Conservation (phyloP, 306 rosid species). For the Quercus rubra region DNA sequence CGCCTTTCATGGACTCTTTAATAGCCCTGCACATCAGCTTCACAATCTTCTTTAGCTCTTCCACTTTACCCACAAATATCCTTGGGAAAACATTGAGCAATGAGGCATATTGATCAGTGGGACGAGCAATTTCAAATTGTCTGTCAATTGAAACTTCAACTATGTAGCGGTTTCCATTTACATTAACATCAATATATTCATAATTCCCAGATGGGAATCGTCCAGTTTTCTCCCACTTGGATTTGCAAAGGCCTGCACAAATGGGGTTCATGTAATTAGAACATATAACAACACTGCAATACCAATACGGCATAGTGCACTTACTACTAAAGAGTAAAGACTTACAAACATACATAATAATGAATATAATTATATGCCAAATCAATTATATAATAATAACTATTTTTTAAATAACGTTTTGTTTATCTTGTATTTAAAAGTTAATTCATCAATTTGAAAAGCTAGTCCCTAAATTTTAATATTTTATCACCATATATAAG, state of each 20-base stretch:
- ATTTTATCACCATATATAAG: too few species aligned
- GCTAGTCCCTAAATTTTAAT: too few species aligned
- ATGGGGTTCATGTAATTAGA: not conserved
- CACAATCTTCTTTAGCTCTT: slow-evolving; percentile 51
- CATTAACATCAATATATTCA: slow-evolving; percentile 63
- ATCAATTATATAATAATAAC: too few species aligned
- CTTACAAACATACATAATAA: too few species aligned
- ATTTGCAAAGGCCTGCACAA: slow-evolving; percentile 78
- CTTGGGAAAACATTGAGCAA: slow-evolving; percentile 50
- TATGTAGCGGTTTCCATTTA: slow-evolving; percentile 52
- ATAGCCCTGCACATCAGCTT: slow-evolving; percentile 62
- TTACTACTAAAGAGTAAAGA: too few species aligned
- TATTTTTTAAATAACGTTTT: too few species aligned
- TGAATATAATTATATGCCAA: too few species aligned
- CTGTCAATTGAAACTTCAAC: slow-evolving; percentile 46
- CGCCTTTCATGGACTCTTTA: slow-evolving; percentile 57
- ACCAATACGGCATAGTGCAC: not conserved
- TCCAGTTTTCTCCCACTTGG: slow-evolving; percentile 58
- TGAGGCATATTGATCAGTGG: slow-evolving; percentile 50
- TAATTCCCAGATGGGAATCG: slow-evolving; percentile 59
- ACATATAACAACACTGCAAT: not conserved
- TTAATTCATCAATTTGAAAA: too few species aligned
- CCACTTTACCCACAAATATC: slow-evolving; percentile 56
- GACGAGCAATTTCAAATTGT: slow-evolving; percentile 77
- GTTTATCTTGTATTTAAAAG: too few species aligned